A percentile compares a stretch with the other conserved stretches of the same genome.
Evolutionary conservation across 257 asterid species (phyloP).

Genomic region (Penstemon eatonii): DNA sequence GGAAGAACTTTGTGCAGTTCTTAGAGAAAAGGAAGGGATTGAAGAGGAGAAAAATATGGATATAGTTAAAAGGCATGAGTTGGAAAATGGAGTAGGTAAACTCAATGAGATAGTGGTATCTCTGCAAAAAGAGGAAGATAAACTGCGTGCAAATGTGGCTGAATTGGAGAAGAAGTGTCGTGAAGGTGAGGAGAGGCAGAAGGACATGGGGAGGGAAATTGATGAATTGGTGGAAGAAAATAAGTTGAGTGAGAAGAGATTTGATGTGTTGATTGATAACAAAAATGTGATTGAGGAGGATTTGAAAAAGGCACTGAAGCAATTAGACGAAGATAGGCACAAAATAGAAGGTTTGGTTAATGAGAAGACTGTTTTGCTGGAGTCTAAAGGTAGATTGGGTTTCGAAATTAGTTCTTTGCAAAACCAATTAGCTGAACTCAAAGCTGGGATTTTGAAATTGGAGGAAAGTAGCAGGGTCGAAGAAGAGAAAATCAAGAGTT

Average conservation of each 20-base stretch:
- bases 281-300: slow-evolving; percentile 45
- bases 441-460: slow-evolving; percentile 34
- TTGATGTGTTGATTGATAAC: slow-evolving; percentile 45
- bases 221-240: slow-evolving; percentile 44
- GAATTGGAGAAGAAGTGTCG: slow-evolving; percentile 60
- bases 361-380: slow-evolving; percentile 45
- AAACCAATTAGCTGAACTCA: slow-evolving; percentile 43
- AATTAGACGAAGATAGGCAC: slow-evolving; percentile 36
- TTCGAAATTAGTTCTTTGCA: slow-evolving; percentile 44
- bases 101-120: slow-evolving; percentile 46
- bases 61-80: slow-evolving; percentile 37
- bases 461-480: slow-evolving; percentile 35
- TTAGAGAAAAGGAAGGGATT: slow-evolving; percentile 46
- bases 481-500: slow-evolving; percentile 34
- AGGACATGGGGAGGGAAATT: slow-evolving; percentile 48
- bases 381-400: slow-evolving; percentile 42
- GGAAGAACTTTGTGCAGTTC: slow-evolving; percentile 33
- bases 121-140: slow-evolving; percentile 45
- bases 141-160: slow-evolving; percentile 34
- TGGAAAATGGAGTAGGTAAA: slow-evolving; percentile 46
- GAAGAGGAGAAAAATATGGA: slow-evolving; percentile 53
- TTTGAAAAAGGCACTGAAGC: slow-evolving; percentile 37
- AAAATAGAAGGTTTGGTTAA: slow-evolving; percentile 37
- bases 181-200: slow-evolving; percentile 52
- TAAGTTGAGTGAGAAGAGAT: slow-evolving; percentile 39